A percentile compares a stretch with the other conserved stretches of the same genome.
These are phyloP conservation scores for Actinomucor elegans DNA, from an alignment of 371 early-diverging fungal genomes.

Conservation along the genomic window DNA sequence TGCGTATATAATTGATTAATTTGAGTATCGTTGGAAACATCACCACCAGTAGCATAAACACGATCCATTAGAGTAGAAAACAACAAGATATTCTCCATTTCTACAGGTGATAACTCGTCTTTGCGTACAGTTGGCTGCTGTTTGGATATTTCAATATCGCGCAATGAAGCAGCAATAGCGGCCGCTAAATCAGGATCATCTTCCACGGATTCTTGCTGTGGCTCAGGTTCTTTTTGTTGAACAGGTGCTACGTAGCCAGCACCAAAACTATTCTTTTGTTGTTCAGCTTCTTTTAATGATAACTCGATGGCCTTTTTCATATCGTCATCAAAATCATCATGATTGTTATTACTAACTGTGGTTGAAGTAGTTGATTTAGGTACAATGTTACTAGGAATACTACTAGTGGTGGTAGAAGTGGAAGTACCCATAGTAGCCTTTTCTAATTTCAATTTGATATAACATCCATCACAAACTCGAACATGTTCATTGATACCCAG, in stretches of 20 bases:
- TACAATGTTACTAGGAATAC: not conserved
- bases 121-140: slow-evolving; percentile 3
- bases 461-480: slow-evolving; percentile 94
- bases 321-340: slow-evolving; percentile 79
- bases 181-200: slow-evolving; percentile 90
- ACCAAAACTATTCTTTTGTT: slow-evolving; percentile 31
- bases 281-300: slow-evolving; percentile 81
- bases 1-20: slow-evolving; percentile 68
- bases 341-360: not conserved
- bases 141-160: slow-evolving; percentile 50
- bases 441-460: slow-evolving; percentile 62
- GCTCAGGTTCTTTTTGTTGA: not conserved
- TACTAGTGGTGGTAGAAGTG: not conserved
- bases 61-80: slow-evolving; percentile 73
- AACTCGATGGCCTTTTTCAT: slow-evolving; percentile 87
- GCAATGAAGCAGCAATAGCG: slow-evolving; percentile 92
- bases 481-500: slow-evolving; percentile 88
- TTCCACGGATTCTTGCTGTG: slow-evolving; percentile 51
- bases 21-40: slow-evolving; percentile 64
- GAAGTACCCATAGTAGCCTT: slow-evolving; percentile 18
- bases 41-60: slow-evolving; percentile 56
- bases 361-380: slow-evolving; percentile 3
- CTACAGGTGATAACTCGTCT: slow-evolving; percentile 57
- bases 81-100: slow-evolving; percentile 74
- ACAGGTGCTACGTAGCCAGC: slow-evolving; percentile 30